Conservation (phyloP, 768 basidiomycete species). For the Tricholoma sp. region DNA sequence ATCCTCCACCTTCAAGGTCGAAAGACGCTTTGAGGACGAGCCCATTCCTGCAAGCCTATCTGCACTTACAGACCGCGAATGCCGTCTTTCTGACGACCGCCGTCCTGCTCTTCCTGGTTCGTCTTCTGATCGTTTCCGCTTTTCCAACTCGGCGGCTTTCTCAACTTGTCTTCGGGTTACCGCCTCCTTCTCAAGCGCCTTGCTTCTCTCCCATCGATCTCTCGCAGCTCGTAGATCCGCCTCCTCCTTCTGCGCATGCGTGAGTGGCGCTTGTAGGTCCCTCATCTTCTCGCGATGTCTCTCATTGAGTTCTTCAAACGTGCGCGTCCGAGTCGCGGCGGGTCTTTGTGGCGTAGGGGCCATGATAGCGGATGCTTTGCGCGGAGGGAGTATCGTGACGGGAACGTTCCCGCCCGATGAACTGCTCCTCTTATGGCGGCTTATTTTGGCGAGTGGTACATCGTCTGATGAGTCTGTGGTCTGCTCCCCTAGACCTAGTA, state of each 20-base stretch:
- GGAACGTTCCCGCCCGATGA: slow-evolving; percentile 29
- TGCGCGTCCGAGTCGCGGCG: slow-evolving; percentile 51
- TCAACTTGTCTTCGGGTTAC: slow-evolving; percentile 71
- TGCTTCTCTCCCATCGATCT: slow-evolving; percentile 78
- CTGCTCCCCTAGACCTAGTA: slow-evolving; percentile 42
- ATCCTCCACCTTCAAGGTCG: slow-evolving; percentile 78
- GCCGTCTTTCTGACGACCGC: slow-evolving; percentile 20
- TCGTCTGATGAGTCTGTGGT: slow-evolving; percentile 45
- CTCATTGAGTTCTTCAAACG: slow-evolving; percentile 84
- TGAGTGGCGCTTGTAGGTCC: slow-evolving; percentile 78
- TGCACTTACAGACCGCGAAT: slow-evolving; percentile 56
- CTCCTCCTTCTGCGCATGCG: slow-evolving; percentile 72
- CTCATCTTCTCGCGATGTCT: slow-evolving; percentile 82
- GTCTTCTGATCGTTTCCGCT: slow-evolving; percentile 42
- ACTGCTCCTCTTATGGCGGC: slow-evolving; percentile 21
- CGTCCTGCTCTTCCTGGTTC: slow-evolving; percentile 30
- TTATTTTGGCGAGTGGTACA: slow-evolving; percentile 35
- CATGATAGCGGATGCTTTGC: slow-evolving; percentile 32
- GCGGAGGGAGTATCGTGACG: slow-evolving; percentile 44
- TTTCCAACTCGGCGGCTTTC: slow-evolving; percentile 52
- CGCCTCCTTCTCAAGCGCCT: slow-evolving; percentile 66
- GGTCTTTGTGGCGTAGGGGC: slow-evolving; percentile 48
- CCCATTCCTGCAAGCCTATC: slow-evolving; percentile 48
- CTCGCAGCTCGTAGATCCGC: slow-evolving; percentile 73
- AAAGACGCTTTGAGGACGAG: slow-evolving; percentile 56